phyloP scores from a whole-genome alignment of 176 grass and related monocot genomes.

The Coix lacrymajobi region DNA sequence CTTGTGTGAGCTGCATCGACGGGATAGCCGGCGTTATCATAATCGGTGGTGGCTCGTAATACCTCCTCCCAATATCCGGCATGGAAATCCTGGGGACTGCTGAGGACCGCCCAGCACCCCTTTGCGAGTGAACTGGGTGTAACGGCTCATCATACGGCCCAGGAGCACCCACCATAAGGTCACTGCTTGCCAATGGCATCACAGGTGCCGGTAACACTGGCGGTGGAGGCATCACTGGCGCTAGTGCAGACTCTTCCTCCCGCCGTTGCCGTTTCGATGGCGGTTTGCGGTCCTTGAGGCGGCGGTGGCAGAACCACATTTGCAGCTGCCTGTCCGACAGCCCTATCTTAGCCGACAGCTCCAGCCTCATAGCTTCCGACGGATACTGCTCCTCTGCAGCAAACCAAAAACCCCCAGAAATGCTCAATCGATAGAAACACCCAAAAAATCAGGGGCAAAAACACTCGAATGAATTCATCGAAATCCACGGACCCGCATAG shows the following conservation, averaged over 20 bases:
- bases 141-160: slow-evolving; percentile 34
- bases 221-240: slow-evolving; percentile 15
- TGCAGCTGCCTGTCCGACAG: slow-evolving; percentile 90
- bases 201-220: slow-evolving; percentile 26
- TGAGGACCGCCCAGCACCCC: slow-evolving; percentile 44
- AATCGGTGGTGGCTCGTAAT: slow-evolving; percentile 60
- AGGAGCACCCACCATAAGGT: slow-evolving; percentile 19
- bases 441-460: not conserved
- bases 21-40: slow-evolving; percentile 18
- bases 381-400: slow-evolving; percentile 80
- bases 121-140: slow-evolving; percentile 15
- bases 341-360: slow-evolving; percentile 79
- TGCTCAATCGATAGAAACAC: not conserved
- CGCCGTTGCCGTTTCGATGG: slow-evolving; percentile 47
- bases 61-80: slow-evolving; percentile 44
- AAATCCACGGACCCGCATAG: slow-evolving; percentile 57
- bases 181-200: slow-evolving; percentile 32
- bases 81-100: slow-evolving; percentile 66
- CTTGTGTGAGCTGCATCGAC: slow-evolving; percentile 35
- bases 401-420: slow-evolving; percentile 24
- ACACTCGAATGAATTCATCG: not conserved
- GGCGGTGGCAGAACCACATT: slow-evolving; percentile 99
- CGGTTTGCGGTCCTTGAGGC: slow-evolving; percentile 89
- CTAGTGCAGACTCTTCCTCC: slow-evolving; percentile 40
- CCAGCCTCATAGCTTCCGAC: slow-evolving; percentile 62